Evolutionary conservation across 768 basidiomycete genomes (phyloP), one percentile per base, ranked within the genome.

Genomic region (Termitomyces sp.): DNA sequence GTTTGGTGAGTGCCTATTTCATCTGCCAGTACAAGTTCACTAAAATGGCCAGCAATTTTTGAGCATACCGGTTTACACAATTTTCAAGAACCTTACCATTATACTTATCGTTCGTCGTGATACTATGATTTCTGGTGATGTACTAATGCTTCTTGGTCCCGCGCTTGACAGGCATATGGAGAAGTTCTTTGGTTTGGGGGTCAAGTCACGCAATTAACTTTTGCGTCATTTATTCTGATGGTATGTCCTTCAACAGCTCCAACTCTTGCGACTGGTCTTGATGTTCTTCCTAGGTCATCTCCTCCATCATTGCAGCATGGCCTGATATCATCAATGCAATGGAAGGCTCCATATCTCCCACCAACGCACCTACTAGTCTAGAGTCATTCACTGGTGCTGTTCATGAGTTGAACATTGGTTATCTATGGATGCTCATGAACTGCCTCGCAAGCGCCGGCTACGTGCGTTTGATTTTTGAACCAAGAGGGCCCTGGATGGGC

Each of bases 21-120:
- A 34, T 39, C 79, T 18, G 26, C 8, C 37, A 13, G 55, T 54
- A 5, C 29, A 33, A 31, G 13, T 41, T 20, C 54, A 16, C 22
- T 28, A 51, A 47, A 41, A 42, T n/a, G 22, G 46, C 5, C 71
- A 98, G 94, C 97, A 98, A 95, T 93, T 87, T 73, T 79, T 99
- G 50, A 91, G 86, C 62, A 98, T 99, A 72, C 97, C 97, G 0
- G 87, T 98, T 28, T 99, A 98, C 74, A 98, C 97, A 0, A 98
- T 99, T 62, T 98, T 98, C 83, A 99, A 99, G 74, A 99, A 99
- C 70, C 68, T 98, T 66, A 98, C 97, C n/a, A 99, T 98, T 66
- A 98, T 99, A 63, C 81, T 99, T 29, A 98, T 98, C 68, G 95
- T 93, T 62, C 63, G 88, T 78, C 31, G 50, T 12, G 15, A 41